phyloP scores from a whole-genome alignment of 352 stramenopile genomes.

The Pythium chondricola region DNA sequence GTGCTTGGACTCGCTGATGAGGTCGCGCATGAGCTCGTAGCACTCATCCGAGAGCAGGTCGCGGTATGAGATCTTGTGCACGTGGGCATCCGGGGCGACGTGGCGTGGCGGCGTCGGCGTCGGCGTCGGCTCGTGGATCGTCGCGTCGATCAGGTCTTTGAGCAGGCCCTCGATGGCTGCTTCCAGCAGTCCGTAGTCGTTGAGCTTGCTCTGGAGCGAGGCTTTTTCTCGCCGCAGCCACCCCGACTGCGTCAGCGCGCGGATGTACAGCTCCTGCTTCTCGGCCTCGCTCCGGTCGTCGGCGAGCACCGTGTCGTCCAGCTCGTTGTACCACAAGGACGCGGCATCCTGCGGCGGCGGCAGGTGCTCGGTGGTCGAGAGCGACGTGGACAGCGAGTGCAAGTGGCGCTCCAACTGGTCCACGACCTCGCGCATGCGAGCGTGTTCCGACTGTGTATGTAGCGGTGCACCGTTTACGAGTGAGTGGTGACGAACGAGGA shows the following conservation, averaged over 20 bases:
- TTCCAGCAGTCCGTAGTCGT: constrained; percentile 20
- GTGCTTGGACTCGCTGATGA: constrained; percentile 16
- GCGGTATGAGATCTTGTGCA: constrained; percentile 10
- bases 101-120: neutral
- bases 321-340: neutral
- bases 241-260: constrained; percentile 12
- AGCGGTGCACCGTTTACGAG: too few species aligned
- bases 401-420: constrained; percentile 18
- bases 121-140: constrained; percentile 1
- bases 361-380: neutral
- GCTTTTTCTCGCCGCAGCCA: constrained; percentile 19
- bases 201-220: constrained; percentile 16
- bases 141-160: constrained; percentile 21
- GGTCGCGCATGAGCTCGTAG: constrained; percentile 22
- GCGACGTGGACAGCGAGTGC: constrained; percentile 2
- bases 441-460: constrained; percentile 13
- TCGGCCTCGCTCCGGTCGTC: neutral
- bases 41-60: constrained; percentile 20
- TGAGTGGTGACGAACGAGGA: too few species aligned
- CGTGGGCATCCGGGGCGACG: neutral
- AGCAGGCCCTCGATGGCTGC: constrained; percentile 19
- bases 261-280: constrained; percentile 19
- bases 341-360: neutral
- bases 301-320: neutral
- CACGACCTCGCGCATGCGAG: constrained; percentile 21